Evolutionary conservation across 140 eudicot genomes (phyloP).

Genomic region (Cichorium intybus): DNA sequence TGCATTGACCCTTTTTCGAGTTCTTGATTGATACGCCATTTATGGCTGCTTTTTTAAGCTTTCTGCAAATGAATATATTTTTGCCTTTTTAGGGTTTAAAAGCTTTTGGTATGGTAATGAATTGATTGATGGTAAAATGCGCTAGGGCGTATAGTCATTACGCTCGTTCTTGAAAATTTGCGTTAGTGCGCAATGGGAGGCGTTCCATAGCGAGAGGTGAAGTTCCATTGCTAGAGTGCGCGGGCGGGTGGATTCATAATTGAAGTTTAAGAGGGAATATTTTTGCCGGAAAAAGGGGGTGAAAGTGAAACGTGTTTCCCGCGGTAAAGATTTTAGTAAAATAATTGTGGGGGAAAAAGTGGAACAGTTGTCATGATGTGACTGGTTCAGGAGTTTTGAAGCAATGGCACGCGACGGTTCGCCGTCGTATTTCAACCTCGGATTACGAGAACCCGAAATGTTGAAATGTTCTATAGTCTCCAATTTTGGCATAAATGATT

Average conservation of each 20-base stretch:
- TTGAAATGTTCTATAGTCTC: background rate
- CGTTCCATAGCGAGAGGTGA: slow-evolving; percentile 15
- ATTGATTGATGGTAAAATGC: slow-evolving; percentile 12
- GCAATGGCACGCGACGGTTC: slow-evolving; percentile 10
- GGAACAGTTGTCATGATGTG: slow-evolving; percentile 19
- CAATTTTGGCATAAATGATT: background rate
- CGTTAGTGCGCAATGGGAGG: background rate
- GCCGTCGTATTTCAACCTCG: slow-evolving; percentile 28
- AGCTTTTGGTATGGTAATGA: background rate
- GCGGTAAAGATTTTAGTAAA: slow-evolving; percentile 25
- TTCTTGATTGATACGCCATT: slow-evolving; percentile 47
- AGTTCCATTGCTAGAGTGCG: slow-evolving; percentile 17
- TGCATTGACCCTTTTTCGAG: slow-evolving; percentile 55
- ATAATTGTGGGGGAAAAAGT: slow-evolving; percentile 4
- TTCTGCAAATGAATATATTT: background rate
- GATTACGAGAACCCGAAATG: background rate
- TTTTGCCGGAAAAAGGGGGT: slow-evolving; percentile 12
- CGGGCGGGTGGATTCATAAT: slow-evolving; percentile 33
- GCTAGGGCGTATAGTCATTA: background rate
- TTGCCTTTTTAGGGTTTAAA: slow-evolving; percentile 10
- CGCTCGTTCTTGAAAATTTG: background rate
- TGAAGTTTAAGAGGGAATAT: slow-evolving; percentile 8
- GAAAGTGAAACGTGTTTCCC: slow-evolving; percentile 36
- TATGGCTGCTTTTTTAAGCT: slow-evolving; percentile 2
- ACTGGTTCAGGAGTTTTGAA: slow-evolving; percentile 17